Evolutionary conservation across 2,329 filamentous ascomycete genomes (phyloP).

Genomic region (Incumbomyces delicatus): DNA sequence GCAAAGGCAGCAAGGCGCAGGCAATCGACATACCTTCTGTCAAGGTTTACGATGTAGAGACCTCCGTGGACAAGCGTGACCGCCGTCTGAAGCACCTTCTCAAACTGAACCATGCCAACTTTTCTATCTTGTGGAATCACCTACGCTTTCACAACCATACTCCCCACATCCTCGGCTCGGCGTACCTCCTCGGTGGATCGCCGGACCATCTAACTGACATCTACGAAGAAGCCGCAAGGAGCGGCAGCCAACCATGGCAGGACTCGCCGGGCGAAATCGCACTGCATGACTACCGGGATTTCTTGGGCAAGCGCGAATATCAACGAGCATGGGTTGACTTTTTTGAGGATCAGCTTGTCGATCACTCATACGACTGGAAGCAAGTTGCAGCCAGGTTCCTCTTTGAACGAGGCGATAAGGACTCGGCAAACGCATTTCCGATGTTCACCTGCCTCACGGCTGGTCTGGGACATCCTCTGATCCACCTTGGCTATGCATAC

Average conservation of each 20-base stretch:
- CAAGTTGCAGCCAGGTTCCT: slow-evolving; percentile 66
- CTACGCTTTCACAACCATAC: slow-evolving; percentile 72
- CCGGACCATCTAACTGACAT: slow-evolving; percentile 64
- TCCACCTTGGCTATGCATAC: slow-evolving; percentile 88
- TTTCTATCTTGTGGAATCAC: slow-evolving; percentile 70
- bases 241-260: slow-evolving; percentile 62
- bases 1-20: slow-evolving; percentile 6
- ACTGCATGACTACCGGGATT: slow-evolving; percentile 76
- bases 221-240: slow-evolving; percentile 63
- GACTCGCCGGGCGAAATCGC: slow-evolving; percentile 78
- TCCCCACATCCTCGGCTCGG: slow-evolving; percentile 68
- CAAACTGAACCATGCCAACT: slow-evolving; percentile 83
- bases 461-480: slow-evolving; percentile 79
- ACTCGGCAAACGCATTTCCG: slow-evolving; percentile 35
- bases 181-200: slow-evolving; percentile 73
- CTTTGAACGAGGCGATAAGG: slow-evolving; percentile 46
- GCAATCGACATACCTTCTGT: slow-evolving; percentile 52
- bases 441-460: slow-evolving; percentile 71
- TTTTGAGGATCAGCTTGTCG: slow-evolving; percentile 82
- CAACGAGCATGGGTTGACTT: slow-evolving; percentile 90
- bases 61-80: slow-evolving; percentile 64
- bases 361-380: slow-evolving; percentile 74
- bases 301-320: slow-evolving; percentile 67
- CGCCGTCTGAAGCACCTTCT: slow-evolving; percentile 82
- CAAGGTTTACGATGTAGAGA: slow-evolving; percentile 69